Evolutionary conservation across 169 alveolate genomes (phyloP).

Genomic region (Plasmodium blacklocki): DNA sequence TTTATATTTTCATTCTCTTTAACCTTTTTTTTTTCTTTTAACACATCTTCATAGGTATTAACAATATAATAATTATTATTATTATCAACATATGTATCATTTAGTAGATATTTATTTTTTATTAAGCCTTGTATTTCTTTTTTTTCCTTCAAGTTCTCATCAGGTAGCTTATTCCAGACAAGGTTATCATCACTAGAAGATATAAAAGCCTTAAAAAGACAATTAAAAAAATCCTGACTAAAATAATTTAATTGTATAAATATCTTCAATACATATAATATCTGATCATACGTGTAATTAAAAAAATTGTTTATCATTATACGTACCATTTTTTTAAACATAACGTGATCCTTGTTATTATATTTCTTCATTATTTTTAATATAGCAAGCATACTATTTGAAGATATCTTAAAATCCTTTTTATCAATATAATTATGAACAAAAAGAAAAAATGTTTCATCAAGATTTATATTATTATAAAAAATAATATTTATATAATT

Average conservation of each 20-base stretch:
- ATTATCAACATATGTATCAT: neutral
- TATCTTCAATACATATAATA: conserved; percentile 33
- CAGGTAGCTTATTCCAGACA: neutral
- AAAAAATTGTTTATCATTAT: conserved; percentile 13
- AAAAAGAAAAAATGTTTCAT: conserved; percentile 38
- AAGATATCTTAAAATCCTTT: neutral
- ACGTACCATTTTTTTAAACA: conserved; percentile 11
- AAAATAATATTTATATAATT: conserved; percentile 30
- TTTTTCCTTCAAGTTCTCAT: neutral
- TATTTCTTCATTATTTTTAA: conserved; percentile 40
- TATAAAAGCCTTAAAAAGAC: conserved; percentile 31
- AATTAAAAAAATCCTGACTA: conserved; percentile 37
- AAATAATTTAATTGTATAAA: conserved; percentile 33
- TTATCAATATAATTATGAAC: conserved; percentile 16
- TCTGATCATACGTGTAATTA: conserved; percentile 37
- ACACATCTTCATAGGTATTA: neutral
- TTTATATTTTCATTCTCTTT: too few species aligned
- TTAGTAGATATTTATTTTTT: neutral
- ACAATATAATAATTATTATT: neutral
- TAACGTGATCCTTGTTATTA: conserved; percentile 23
- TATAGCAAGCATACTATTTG: conserved; percentile 16
- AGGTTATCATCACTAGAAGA: neutral
- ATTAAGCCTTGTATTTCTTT: too few species aligned
- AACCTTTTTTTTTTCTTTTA: too few species aligned
- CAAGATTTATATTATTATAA: conserved; percentile 15